A percentile compares a stretch with the other conserved stretches of the same genome.
These are phyloP conservation scores for Neoascochyta sp. DNA, from an alignment of 2,329 filamentous ascomycete genomes.

Conservation along the genomic window DNA sequence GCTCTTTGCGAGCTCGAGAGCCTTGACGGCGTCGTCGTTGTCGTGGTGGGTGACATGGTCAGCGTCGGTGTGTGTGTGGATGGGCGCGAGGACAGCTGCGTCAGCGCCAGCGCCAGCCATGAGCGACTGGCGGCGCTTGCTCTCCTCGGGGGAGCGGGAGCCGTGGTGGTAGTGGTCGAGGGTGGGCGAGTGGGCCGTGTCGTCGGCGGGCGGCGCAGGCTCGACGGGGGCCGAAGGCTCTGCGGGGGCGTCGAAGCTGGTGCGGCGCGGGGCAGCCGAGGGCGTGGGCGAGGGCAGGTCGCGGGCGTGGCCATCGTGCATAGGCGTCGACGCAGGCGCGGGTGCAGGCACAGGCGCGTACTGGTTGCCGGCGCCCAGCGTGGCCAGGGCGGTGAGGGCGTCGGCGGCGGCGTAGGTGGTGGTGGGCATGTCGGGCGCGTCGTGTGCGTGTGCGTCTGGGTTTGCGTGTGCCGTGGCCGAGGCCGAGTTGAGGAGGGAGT, in stretches of 20 bases:
- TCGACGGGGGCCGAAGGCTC: conserved; percentile 39
- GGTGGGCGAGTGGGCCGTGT: conserved; percentile 41
- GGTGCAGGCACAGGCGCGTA: conserved; percentile 17
- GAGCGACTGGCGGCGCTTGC: conserved; percentile 37
- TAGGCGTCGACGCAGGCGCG: conserved; percentile 1
- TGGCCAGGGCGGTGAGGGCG: conserved; percentile 38
- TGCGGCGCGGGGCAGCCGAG: conserved; percentile 28
- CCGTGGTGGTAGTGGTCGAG: conserved; percentile 48
- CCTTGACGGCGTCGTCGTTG: conserved; percentile 42
- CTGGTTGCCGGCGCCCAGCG: conserved; percentile 31
- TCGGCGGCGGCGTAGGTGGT: conserved; percentile 40
- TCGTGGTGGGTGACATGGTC: conserved; percentile 14
- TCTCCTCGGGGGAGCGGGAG: conserved; percentile 45
- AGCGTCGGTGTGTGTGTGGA: conserved; percentile 27
- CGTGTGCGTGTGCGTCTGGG: conserved; percentile 27
- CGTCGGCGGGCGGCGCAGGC: conserved; percentile 37
- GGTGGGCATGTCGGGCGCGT: conserved; percentile 12
- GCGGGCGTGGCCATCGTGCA: conserved; percentile 8
- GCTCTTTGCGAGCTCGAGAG: conserved; percentile 45
- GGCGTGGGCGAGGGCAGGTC: conserved; percentile 33
- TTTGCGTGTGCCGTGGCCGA: too few species aligned
- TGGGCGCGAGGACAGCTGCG: conserved; percentile 8
- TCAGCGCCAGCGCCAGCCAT: conserved; percentile 2
- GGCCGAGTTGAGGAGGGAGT: conserved; percentile 38
- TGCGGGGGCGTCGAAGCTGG: conserved; percentile 31